A percentile compares a stretch with the other conserved stretches of the same genome.
Conservation (phyloP, 2,329 filamentous ascomycete species). For the Ophiostoma himal-ulmi region DNA sequence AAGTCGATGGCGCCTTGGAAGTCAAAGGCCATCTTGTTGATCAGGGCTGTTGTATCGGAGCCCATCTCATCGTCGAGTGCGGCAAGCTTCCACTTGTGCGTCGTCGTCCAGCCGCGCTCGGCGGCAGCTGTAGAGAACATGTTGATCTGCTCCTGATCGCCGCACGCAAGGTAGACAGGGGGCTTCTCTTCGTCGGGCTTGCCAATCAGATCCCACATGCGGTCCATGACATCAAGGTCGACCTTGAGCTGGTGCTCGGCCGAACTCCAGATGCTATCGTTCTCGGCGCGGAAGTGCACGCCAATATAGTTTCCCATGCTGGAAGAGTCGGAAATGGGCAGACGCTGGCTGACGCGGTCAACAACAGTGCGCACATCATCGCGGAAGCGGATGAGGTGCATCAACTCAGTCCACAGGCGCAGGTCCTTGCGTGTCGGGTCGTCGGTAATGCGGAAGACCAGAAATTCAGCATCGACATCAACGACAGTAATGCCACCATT, state of each 20-base stretch:
- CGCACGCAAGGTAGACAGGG: constrained; percentile 34
- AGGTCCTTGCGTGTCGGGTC: constrained; percentile 34
- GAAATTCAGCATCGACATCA: constrained; percentile 31
- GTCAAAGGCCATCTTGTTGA: constrained; percentile 33
- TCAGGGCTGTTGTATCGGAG: constrained; percentile 26
- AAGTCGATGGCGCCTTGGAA: constrained; percentile 35
- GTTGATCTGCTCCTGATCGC: constrained; percentile 32
- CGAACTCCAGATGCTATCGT: constrained; percentile 36
- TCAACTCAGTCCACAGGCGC: constrained; percentile 34
- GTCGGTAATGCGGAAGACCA: constrained; percentile 36
- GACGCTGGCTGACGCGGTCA: constrained; percentile 27
- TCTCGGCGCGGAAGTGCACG: constrained; percentile 36
- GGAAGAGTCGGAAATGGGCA: constrained; percentile 21
- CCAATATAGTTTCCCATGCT: constrained; percentile 30
- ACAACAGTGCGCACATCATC: constrained; percentile 30
- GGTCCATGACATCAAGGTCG: constrained; percentile 35
- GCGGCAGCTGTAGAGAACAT: constrained; percentile 31
- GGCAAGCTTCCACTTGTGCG: constrained; percentile 33
- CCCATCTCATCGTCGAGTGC: constrained; percentile 22
- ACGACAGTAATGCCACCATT: constrained; percentile 31
- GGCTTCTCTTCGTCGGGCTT: constrained; percentile 27
- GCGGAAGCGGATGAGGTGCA: constrained; percentile 32
- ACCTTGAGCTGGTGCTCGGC: constrained; percentile 33
- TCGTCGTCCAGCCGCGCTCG: constrained; percentile 34
- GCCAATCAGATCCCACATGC: constrained; percentile 30